Evolutionary conservation across 371 early-diverging fungal genomes (phyloP), one percentile per base, ranked within the genome.

Genomic region (Massospora cicadina): DNA sequence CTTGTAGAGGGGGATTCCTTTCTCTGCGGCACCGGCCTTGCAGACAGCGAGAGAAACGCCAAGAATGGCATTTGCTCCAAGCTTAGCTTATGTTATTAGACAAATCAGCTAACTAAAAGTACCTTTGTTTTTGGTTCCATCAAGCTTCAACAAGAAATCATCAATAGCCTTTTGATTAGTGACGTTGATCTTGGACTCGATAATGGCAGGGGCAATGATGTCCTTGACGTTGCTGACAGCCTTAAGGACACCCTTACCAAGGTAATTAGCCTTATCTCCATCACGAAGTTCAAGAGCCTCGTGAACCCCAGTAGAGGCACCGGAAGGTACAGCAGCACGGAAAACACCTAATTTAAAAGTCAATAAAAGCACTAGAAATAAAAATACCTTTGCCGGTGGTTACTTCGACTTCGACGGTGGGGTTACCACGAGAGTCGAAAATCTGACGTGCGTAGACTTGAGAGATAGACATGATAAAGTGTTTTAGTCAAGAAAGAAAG

Each of bases 381-480:
- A 53, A 27, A 64, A 32, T 73, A 81, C 90, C 91, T 71, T 84
- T 79, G 62, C 71, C 75, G 74, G 95, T 96, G 71, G 88, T 87
- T 70, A 99, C 81, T 67, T 99, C 98, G 33, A 98, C 97, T 80
- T 98, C 98, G 65, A 98, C 89, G 65, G 99, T 98, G 63, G 99
- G 99, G 83, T 91, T 93, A 66, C 99, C 99, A 70, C 99, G 86
- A 64, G 98, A 98, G 79, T 97, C 95, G 69, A 97, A 95, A 79
- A 98, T 95, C 80, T 95, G 95, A 75, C 99, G 90, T 69, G 98
- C 97, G 81, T 87, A 86, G 68, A 95, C 82, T 73, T 87, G 82
- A 65, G 74, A 75, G 72, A 89, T 82, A 65, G 84, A 60, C 77
- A 77, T 81, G 31, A 63, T 70, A 24, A 58, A 58, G 63, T 25